phyloP scores from a whole-genome alignment of 176 grass and related monocot species.

The Lolium perenne region DNA sequence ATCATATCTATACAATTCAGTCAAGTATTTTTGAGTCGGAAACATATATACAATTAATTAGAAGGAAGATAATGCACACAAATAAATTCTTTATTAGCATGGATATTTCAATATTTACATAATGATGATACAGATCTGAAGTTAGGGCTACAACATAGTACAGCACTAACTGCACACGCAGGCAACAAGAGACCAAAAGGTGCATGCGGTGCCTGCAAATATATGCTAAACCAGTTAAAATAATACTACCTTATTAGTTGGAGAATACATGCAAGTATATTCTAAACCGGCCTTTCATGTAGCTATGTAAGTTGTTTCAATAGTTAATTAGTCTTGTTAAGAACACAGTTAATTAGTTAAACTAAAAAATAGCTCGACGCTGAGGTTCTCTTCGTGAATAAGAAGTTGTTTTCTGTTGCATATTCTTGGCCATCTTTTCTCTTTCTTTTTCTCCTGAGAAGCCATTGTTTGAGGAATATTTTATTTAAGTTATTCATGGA shows the following conservation, averaged over 20 bases:
- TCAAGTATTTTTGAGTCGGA: background rate
- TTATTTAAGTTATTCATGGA: constrained; percentile 28
- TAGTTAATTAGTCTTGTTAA: background rate
- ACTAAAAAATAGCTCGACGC: constrained; percentile 17
- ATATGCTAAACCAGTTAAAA: constrained; percentile 27
- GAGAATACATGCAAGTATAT: constrained; percentile 19
- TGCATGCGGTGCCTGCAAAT: background rate
- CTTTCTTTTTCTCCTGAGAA: background rate
- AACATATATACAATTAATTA: background rate
- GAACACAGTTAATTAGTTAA: constrained; percentile 4
- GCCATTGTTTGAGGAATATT: background rate
- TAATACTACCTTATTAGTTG: constrained; percentile 9
- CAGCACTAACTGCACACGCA: constrained; percentile 24
- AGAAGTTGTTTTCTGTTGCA: constrained; percentile 24
- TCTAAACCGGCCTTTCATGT: background rate
- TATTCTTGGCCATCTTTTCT: background rate
- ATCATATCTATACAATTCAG: background rate
- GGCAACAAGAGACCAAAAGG: constrained; percentile 28
- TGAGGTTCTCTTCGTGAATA: constrained; percentile 20
- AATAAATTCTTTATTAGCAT: constrained; percentile 27
- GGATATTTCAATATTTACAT: background rate
- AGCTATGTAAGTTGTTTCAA: constrained; percentile 24
- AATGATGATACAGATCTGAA: constrained; percentile 14
- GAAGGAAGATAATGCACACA: constrained; percentile 6
- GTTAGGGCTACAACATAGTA: background rate